Conservation (phyloP, 345 rosid species). For the Camelina neglecta region DNA sequence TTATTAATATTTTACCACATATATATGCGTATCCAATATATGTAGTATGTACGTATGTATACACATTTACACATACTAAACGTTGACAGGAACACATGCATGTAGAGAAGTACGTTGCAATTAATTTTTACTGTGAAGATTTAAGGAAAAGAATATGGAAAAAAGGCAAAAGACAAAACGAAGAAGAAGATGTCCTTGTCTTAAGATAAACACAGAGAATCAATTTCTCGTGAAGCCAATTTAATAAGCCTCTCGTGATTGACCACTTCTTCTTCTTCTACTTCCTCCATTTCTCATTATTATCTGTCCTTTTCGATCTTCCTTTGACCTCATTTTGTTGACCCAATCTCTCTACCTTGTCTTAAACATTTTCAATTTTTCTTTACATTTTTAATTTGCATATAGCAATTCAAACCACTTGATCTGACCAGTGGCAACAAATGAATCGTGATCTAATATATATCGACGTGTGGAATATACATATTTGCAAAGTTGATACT, state of each 20-base stretch:
- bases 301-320: conserved; percentile 39
- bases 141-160: not conserved
- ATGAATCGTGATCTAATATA: not conserved
- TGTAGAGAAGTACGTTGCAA: conserved; percentile 13
- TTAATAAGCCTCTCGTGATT: conserved; percentile 41
- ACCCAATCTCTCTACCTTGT: conserved; percentile 22
- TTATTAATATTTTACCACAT: no score
- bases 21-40: no score
- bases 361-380: conserved; percentile 18
- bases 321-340: conserved; percentile 36
- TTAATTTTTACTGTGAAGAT: not conserved
- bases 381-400: not conserved
- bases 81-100: conserved; percentile 30
- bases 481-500: conserved; percentile 2
- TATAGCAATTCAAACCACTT: conserved; percentile 1
- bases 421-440: conserved; percentile 10
- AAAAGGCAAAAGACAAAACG: conserved; percentile 35
- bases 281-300: conserved; percentile 19
- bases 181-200: conserved; percentile 36
- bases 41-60: no score
- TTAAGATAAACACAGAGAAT: conserved; percentile 31
- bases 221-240: conserved; percentile 42
- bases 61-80: not conserved
- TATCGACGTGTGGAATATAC: not conserved
- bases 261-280: conserved; percentile 29